A percentile compares a stretch with the other conserved stretches of the same genome.
Conservation (phyloP, 1,284 basidiomycete species). For the Cutaneotrichosporon spelunceum region DNA sequence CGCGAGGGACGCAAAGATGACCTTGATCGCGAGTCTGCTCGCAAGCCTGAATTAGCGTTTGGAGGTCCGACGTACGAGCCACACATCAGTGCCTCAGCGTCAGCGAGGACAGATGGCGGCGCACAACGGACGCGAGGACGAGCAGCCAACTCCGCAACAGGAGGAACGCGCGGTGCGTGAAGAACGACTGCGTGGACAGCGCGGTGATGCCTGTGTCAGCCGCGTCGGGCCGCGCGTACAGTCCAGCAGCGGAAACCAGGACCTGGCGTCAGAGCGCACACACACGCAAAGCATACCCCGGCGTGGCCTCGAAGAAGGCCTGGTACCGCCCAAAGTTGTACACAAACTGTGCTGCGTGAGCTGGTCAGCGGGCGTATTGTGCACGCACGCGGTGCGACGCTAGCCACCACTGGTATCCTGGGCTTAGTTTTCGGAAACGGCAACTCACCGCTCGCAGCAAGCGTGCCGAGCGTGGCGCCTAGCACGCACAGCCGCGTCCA, state of each 20-base stretch:
- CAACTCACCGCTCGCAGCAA: not conserved
- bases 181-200: constrained; percentile 31
- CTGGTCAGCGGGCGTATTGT: not conserved
- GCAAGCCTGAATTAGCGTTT: not conserved
- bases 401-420: constrained; percentile 2
- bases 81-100: not conserved
- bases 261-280: not conserved
- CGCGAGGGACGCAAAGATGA: not conserved
- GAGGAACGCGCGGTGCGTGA: constrained; percentile 37
- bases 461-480: not conserved
- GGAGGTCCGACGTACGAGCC: not conserved
- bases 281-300: not conserved
- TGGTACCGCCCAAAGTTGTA: constrained; percentile 26
- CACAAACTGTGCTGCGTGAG: constrained; percentile 22
- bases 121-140: constrained; percentile 23
- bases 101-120: constrained; percentile 3
- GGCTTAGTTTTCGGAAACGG: not conserved
- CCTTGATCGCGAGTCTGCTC: not conserved
- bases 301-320: constrained; percentile 20
- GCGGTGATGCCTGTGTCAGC: constrained; percentile 8
- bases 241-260: constrained; percentile 30
- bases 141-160: constrained; percentile 33
- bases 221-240: not conserved
- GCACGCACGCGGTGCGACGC: not conserved
- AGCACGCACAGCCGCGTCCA: constrained; percentile 23